Base-by-base conservation (phyloP, 257 asterid genomes). In the Capsicum pubescens region DNA sequence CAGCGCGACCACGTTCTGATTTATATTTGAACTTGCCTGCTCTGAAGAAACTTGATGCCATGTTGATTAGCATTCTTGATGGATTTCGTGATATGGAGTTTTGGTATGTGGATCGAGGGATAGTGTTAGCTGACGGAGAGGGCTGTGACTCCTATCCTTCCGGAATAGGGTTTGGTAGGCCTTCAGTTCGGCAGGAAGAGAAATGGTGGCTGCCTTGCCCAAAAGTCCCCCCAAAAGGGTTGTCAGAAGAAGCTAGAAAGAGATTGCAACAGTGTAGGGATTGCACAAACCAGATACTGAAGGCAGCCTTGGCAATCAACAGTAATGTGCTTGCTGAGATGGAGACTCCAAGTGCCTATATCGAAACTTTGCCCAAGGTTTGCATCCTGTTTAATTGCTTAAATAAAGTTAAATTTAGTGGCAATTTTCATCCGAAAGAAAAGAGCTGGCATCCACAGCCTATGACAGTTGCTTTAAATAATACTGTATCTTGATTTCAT, bases 191-290 rank as follows among this genome's bases (percentile, higher is more conserved):
- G 87, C 97, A 95, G 90, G 99, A 97, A 86, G 99, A 95, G 86
- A 97, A 97, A 89, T 97, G 99, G 99, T 97, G 99, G 99, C 97
- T 97, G 71, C 99, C 99, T 3, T 93, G 91, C 90, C 99, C 99
- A 2, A 95, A 93, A 82, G 94, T 95, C 87, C 98, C 98, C 15
- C 92, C 92, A 5, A 95, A 93, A 85, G 99, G 99, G 35, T 88
- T 97, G 88, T 93, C 97, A 0, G 96, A 90, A 35, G 97, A 91
- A 67, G 90, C 91, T 8, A 93, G 98, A 87, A 97, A 93, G 95
- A 93, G 93, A 85, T 84, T 97, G 87, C 98, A 97, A 88, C 98
- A 97, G 84, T 91, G 96, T 87, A 92, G 97, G 91, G 99, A 97
- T 86, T 97, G 97, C 90, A 92, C 98, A 8, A 93, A 93, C 90